Evolutionary conservation across 768 basidiomycete genomes (phyloP).

Genomic region (Hypsizygus marmoreus): DNA sequence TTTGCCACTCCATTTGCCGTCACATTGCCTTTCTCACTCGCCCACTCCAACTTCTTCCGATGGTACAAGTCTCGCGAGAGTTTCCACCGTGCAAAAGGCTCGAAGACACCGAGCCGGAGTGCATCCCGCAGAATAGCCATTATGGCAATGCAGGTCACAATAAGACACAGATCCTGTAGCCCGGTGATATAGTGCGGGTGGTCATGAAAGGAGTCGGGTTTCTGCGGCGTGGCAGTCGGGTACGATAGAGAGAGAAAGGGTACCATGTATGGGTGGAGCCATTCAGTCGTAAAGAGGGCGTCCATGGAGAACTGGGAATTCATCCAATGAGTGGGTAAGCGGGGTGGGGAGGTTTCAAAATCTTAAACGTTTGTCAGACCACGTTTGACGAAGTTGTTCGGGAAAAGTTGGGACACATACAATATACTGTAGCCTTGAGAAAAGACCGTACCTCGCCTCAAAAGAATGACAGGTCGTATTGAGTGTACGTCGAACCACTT

Average conservation of each 20-base stretch:
- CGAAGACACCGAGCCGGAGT: conserved; percentile 69
- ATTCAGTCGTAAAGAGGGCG: conserved; percentile 23
- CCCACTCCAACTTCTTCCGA: conserved; percentile 24
- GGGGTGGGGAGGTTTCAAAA: conserved; percentile 4
- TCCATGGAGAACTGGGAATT: conserved; percentile 16
- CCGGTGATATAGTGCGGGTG: conserved; percentile 74
- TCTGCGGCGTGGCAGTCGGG: conserved; percentile 53
- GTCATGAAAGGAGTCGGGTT: conserved; percentile 72
- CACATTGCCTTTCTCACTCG: no score
- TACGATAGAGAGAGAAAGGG: conserved; percentile 80
- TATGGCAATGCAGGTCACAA: conserved; percentile 78
- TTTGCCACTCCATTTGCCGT: conserved; percentile 19
- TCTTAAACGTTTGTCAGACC: conserved; percentile 14
- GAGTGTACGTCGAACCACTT: conserved; percentile 1
- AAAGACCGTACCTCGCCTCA: not conserved
- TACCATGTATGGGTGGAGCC: conserved; percentile 54
- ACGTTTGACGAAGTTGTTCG: conserved; percentile 11
- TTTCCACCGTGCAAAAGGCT: conserved; percentile 81
- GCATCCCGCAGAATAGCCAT: conserved; percentile 89
- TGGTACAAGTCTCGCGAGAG: conserved; percentile 54
- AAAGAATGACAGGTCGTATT: not conserved
- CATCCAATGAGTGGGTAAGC: conserved; percentile 24
- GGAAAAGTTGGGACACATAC: not conserved
- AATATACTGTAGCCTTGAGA: not conserved
- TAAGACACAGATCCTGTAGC: conserved; percentile 74